Base-by-base conservation (phyloP, 75 land plant genomes). In the Cryptomeria japonica region DNA sequence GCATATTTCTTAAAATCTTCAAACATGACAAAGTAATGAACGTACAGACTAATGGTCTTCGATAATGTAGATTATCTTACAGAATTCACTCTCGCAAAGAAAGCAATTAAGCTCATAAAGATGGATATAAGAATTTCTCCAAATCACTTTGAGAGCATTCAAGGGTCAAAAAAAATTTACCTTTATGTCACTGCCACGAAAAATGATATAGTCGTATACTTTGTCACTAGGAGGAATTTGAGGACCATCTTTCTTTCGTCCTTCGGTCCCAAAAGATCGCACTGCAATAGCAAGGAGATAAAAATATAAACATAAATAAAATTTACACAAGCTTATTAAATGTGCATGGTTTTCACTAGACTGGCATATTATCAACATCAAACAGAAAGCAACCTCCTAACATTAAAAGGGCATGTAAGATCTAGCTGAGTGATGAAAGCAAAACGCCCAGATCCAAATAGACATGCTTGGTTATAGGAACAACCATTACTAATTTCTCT, bases 171-270 rank as follows among this genome's bases (percentile, higher is more conserved):
- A 28, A 64, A 7, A n/a, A 25, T 64, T 5, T 89, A 91, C 93
- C 92, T 92, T 92, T 80, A 92, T 92, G 83, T 92, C 93, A 44
- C 90, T 87, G 46, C 93, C 93, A 32, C 93, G 87, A 49, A 92
- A 92, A 41, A 92, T 90, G 73, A 92, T 92, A 84, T 90, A 92
- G 55, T 92, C 93, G 87, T 92, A 92, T 13, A 92, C 90, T 84
- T 90, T 92, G 86, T 92, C 93, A 68, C 92, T 92, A 47, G 93
- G 77, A 68, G 88, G 93, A 84, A 92, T 90, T 80, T 90, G 93
- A 25, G 90, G 93, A 16, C 93, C 93, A 85, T 92, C 92, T 80
- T 92, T 92, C 84, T 92, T 92, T 36, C 93, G 85, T 34, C 93
- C 93, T 87, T 92, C 93, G 37, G 93, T 92, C 18, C 93, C 93